phyloP scores from a whole-genome alignment of 75 land plant genomes.

The Ceratopteris richardii region DNA sequence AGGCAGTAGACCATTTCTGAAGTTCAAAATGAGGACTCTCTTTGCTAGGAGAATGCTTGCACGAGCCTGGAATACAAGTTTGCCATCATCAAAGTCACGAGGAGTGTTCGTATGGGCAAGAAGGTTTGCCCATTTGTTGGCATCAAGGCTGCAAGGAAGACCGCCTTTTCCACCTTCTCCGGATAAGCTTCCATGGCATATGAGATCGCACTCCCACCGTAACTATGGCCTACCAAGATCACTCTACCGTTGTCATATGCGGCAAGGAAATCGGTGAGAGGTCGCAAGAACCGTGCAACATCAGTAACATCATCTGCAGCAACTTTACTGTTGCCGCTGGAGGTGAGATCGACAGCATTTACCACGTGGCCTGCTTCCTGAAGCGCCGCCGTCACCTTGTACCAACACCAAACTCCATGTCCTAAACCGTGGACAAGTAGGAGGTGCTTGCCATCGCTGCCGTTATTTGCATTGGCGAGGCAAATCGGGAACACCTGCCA shows the following conservation, averaged over 20 bases:
- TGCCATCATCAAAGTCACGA: neutral
- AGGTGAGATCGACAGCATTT: constrained; percentile 15
- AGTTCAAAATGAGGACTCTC: neutral
- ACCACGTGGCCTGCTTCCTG: constrained; percentile 5
- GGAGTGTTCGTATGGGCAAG: neutral
- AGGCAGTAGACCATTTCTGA: constrained; percentile 6
- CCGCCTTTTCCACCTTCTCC: neutral
- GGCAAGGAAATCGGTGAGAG: constrained; percentile 11
- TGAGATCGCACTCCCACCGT: neutral
- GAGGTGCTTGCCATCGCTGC: neutral
- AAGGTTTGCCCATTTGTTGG: neutral
- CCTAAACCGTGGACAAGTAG: constrained; percentile 18
- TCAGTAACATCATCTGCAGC: constrained; percentile 10
- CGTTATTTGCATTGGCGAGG: no score
- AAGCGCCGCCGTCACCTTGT: constrained; percentile 9
- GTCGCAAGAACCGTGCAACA: constrained; percentile 5
- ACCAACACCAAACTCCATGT: constrained; percentile 26
- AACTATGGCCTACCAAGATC: neutral
- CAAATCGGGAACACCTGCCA: no score
- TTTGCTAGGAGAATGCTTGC: neutral
- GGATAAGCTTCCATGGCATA: constrained; percentile 3
- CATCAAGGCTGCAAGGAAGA: constrained; percentile 7
- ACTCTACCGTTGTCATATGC: no score
- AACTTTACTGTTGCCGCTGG: constrained; percentile 11
- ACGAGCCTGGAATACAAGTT: neutral